Evolutionary conservation across 139 green algal species (phyloP).

Genomic region (Eudorina sp.): DNA sequence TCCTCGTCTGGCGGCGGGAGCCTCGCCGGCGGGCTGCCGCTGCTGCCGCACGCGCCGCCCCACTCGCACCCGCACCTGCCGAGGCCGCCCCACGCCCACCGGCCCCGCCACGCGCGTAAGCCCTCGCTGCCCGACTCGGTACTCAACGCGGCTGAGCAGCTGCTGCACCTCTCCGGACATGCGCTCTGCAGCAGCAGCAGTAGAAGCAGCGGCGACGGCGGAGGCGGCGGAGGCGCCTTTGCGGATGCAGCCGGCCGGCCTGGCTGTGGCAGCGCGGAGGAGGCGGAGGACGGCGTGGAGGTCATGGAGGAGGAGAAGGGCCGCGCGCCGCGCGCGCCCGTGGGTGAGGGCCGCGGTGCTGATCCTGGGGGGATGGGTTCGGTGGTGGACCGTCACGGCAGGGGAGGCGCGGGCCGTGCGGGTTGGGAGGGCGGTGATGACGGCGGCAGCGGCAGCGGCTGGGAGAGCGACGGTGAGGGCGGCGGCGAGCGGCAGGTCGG

Average conservation of each 20-base stretch:
- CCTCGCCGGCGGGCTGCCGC: no score
- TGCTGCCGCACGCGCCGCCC: neutral
- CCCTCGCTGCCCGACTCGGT: conserved; percentile 32
- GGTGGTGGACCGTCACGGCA: no score
- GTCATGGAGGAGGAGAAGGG: no score
- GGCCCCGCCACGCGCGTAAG: conserved; percentile 7
- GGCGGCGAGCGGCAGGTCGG: neutral
- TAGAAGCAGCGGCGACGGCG: neutral
- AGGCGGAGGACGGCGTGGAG: neutral
- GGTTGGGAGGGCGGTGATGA: no score
- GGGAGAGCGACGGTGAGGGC: neutral
- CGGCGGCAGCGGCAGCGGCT: neutral
- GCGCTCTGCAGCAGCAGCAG: neutral
- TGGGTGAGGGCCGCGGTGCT: no score
- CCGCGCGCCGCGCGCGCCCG: no score
- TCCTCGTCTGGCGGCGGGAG: no score
- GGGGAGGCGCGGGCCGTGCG: no score
- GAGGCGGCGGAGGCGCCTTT: neutral
- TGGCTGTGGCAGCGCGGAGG: neutral
- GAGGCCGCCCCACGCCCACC: neutral
- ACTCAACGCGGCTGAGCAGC: conserved; percentile 32
- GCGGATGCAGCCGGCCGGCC: neutral
- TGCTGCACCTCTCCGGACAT: conserved; percentile 34
- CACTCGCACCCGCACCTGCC: neutral
- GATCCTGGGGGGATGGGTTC: no score